phyloP scores from a whole-genome alignment of 106 monocot species.

The Posidonia australis region DNA sequence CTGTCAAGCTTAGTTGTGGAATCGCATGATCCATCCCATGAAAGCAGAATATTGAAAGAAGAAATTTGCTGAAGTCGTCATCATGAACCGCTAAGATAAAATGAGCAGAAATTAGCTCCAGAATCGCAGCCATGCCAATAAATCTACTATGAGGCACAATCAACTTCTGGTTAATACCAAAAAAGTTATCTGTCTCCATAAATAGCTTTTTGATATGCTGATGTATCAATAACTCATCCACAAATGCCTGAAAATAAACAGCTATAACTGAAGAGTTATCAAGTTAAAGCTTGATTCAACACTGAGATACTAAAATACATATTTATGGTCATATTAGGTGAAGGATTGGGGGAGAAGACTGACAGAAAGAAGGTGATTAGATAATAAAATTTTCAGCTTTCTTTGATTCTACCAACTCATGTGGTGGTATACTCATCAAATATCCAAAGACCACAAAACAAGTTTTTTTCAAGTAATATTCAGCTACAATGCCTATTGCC shows the following conservation, averaged over 20 bases:
- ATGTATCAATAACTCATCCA: slow-evolving; percentile 7
- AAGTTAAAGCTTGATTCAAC: no score
- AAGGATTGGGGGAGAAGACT: no score
- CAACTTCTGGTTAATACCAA: not conserved
- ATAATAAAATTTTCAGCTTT: no score
- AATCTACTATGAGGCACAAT: not conserved
- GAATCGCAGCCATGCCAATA: not conserved
- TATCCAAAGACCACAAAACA: no score
- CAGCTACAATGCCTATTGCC: no score
- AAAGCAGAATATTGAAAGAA: not conserved
- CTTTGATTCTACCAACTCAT: no score
- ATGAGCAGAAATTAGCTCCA: slow-evolving; percentile 8
- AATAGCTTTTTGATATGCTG: not conserved
- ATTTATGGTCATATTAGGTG: no score
- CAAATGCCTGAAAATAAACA: slow-evolving; percentile 2
- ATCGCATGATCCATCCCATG: not conserved
- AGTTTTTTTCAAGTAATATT: no score
- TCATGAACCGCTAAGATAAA: slow-evolving; percentile 4
- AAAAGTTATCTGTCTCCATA: not conserved
- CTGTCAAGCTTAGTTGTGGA: not conserved
- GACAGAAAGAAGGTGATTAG: no score
- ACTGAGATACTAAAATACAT: no score
- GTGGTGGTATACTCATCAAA: no score
- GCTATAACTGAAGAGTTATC: no score
- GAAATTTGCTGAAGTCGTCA: not conserved